Evolutionary conservation across 352 stramenopile species (phyloP).

Genomic region (Phytophthora sp.): DNA sequence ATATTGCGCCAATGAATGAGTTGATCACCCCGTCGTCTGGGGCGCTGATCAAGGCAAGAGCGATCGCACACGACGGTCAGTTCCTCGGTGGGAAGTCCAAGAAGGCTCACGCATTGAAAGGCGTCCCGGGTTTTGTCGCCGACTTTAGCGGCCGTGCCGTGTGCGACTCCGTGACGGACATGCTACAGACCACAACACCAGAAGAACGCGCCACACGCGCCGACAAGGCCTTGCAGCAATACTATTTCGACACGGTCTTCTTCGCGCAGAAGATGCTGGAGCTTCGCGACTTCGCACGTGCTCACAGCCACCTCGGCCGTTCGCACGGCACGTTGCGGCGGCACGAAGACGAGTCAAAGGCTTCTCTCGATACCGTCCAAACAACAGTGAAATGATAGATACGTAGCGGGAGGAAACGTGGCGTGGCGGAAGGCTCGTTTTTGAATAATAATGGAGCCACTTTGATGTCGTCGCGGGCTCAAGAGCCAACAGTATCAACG

Average conservation of each 20-base stretch:
- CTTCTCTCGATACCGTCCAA: not conserved
- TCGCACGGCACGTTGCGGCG: slow-evolving; percentile 30
- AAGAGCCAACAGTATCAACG: not conserved
- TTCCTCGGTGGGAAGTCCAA: slow-evolving; percentile 46
- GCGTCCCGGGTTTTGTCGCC: slow-evolving; percentile 50
- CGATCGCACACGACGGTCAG: slow-evolving; percentile 32
- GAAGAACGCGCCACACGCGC: slow-evolving; percentile 43
- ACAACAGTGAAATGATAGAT: slow-evolving; percentile 3
- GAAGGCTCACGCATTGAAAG: slow-evolving; percentile 35
- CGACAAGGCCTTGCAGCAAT: slow-evolving; percentile 53
- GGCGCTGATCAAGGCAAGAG: slow-evolving; percentile 40
- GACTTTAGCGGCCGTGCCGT: slow-evolving; percentile 43
- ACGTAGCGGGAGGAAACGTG: slow-evolving; percentile 4
- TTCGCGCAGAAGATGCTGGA: slow-evolving; percentile 63
- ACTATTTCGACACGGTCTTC: slow-evolving; percentile 69
- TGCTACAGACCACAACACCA: slow-evolving; percentile 39
- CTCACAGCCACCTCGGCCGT: slow-evolving; percentile 27
- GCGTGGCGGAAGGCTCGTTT: not conserved
- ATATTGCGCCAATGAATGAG: slow-evolving; percentile 66
- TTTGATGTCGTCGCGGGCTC: not conserved
- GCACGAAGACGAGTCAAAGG: slow-evolving; percentile 14
- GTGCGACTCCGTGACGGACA: slow-evolving; percentile 48
- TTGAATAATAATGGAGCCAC: slow-evolving; percentile 5
- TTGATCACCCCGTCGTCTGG: slow-evolving; percentile 52
- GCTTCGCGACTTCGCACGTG: slow-evolving; percentile 45